A percentile compares a stretch with the other conserved stretches of the same genome.
These are phyloP conservation scores for Hypoxylon sp. DNA, from an alignment of 2,329 filamentous ascomycete genomes.

Conservation along the genomic window DNA sequence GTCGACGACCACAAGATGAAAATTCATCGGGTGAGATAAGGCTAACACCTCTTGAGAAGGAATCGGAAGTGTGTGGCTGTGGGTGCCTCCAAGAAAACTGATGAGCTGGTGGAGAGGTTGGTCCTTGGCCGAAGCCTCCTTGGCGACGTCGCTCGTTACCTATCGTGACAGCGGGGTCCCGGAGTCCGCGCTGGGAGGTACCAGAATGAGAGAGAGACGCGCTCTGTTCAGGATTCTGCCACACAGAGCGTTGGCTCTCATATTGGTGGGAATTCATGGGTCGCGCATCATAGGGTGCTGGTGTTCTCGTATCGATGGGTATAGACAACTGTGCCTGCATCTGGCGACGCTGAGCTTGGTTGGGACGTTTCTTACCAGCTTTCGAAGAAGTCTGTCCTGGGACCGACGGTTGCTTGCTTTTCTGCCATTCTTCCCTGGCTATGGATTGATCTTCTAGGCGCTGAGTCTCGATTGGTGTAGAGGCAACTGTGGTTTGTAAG, in stretches of 20 bases:
- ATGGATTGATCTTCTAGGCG: constrained; percentile 13
- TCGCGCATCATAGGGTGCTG: constrained; percentile 47
- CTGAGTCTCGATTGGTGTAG: constrained; percentile 30
- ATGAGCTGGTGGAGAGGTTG: constrained; percentile 33
- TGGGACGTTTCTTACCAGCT: constrained; percentile 66
- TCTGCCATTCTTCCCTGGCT: constrained; percentile 20
- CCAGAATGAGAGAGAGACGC: constrained; percentile 54
- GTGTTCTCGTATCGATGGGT: constrained; percentile 64
- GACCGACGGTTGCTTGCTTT: constrained; percentile 11
- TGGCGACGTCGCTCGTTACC: constrained; percentile 38
- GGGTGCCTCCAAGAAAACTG: constrained; percentile 48
- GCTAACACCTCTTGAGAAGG: constrained; percentile 44
- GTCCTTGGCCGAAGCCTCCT: constrained; percentile 36
- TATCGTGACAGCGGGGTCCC: constrained; percentile 34
- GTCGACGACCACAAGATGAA: constrained; percentile 43
- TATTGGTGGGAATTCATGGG: constrained; percentile 54
- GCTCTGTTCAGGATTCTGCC: constrained; percentile 44
- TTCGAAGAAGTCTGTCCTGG: constrained; percentile 46
- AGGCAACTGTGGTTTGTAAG: constrained; percentile 43
- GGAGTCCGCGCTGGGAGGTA: constrained; percentile 35
- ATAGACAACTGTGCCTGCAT: constrained; percentile 73
- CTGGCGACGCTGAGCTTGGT: constrained; percentile 75
- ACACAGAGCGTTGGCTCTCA: constrained; percentile 46
- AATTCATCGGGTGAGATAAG: constrained; percentile 48
- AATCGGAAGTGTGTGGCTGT: constrained; percentile 38